Evolutionary conservation across 148 eudicot species (phyloP).

Genomic region (Persicaria tinctoria): DNA sequence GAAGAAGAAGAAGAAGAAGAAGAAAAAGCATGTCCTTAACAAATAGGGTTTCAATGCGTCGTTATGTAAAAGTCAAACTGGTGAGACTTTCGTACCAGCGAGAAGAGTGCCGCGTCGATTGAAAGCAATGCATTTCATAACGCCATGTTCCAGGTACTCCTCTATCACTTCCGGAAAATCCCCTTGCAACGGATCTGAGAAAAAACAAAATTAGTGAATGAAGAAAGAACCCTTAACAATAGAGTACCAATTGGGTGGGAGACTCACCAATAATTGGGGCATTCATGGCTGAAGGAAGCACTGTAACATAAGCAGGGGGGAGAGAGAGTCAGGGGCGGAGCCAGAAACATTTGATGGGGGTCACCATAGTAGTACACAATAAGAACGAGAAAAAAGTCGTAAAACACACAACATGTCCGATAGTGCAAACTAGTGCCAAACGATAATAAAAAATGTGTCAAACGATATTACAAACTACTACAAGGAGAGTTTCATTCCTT

Average conservation of each 20-base stretch:
- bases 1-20: too few relatives aligned
- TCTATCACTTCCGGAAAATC: constrained; percentile 97
- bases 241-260: not conserved
- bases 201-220: not conserved
- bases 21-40: not conserved
- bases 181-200: constrained; percentile 84
- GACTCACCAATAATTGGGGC: constrained; percentile 21
- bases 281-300: constrained; percentile 16
- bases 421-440: too few relatives aligned
- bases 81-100: constrained; percentile 48
- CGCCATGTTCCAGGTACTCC: constrained; percentile 87
- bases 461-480: too few relatives aligned
- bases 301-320: not conserved
- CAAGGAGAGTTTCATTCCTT: too few relatives aligned
- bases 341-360: too few relatives aligned
- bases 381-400: too few relatives aligned
- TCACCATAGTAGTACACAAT: too few relatives aligned
- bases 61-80: not conserved
- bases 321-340: not conserved
- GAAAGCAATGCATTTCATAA: constrained; percentile 86
- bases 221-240: not conserved
- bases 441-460: too few relatives aligned
- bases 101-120: constrained; percentile 97
- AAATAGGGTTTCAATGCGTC: not conserved
- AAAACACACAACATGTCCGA: too few relatives aligned